These are phyloP conservation scores for Lantana camara DNA, from an alignment of 257 asterid species.

Conservation along the genomic window DNA sequence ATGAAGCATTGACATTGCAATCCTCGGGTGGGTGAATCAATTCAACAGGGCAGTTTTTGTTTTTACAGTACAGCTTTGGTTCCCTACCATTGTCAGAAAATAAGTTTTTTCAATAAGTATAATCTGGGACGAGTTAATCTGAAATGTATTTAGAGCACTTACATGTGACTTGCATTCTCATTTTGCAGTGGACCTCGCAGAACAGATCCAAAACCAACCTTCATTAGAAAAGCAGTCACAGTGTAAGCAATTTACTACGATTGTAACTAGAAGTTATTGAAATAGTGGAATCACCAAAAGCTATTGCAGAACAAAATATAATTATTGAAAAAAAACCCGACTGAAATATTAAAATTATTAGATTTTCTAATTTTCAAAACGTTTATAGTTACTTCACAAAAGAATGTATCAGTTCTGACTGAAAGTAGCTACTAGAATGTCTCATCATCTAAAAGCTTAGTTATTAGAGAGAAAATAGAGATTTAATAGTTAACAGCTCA, in stretches of 20 bases:
- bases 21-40: constrained; percentile 89
- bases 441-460: constrained; percentile 16
- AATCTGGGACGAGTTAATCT: constrained; percentile 13
- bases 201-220: constrained; percentile 91
- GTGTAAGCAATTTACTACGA: constrained; percentile 29
- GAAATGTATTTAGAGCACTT: constrained; percentile 32
- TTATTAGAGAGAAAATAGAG: constrained; percentile 16
- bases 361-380: constrained; percentile 4
- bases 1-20: constrained; percentile 84
- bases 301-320: constrained; percentile 3
- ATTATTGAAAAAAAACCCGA: background rate
- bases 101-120: background rate
- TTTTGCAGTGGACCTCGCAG: constrained; percentile 73
- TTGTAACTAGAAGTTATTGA: constrained; percentile 9
- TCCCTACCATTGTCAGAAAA: constrained; percentile 41
- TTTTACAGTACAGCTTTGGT: constrained; percentile 58
- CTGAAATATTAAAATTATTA: background rate
- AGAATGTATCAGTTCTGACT: background rate
- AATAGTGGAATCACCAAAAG: constrained; percentile 15
- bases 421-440: constrained; percentile 2
- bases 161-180: constrained; percentile 58
- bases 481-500: constrained; percentile 9
- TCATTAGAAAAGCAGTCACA: constrained; percentile 29
- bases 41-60: constrained; percentile 64
- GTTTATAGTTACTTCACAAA: background rate